Base-by-base conservation (phyloP, 2,329 filamentous ascomycete species). In the Xylaria sp. region DNA sequence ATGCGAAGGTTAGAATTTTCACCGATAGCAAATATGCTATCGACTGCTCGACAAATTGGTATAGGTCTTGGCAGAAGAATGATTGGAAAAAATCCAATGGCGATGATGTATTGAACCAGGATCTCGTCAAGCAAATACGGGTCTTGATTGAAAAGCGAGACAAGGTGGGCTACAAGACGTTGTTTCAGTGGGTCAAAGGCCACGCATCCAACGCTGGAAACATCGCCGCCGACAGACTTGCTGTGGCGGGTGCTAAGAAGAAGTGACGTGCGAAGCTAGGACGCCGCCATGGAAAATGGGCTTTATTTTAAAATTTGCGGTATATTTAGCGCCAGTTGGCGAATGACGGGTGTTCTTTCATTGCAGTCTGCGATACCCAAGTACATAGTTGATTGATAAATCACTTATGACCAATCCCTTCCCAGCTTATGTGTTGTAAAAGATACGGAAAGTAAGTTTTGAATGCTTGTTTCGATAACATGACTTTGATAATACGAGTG, bases 1-100 rank as follows among this genome's bases (percentile, higher is more conserved):
- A 90, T 67, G 86, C 92, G 66, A 85, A 89, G 68, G 87, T 97
- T 13, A 86, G 90, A 66, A 97, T 99, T 73, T 87, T 91, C 78
- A 94, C 91, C n/a, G 96, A 99, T 81, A 96, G 92, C 80, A 90
- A 90, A 76, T 98, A 98, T 82, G 88, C 93, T 1, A 97, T 98
- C 80, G 91, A 94, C 73, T 98, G 95, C 77, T 89, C 94, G 31
- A 97, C 91, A 0, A 86, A 90, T 54, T 99, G 96, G 95, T 94
- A 90, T 76, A 80, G 82, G 25, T 90, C 87, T 65, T 98, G 96
- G 96, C 84, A 89, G 71, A 86, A 81, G 65, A 89, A 95, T 74
- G 86, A 86, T 6, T 99, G 95, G 95, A 87, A 86, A 77, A 97
- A 67, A 33, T 31, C 90, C n/a, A 82, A 85, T 0, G 89, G 89